Conservation (phyloP, 805 yeast species). For the Lachancea cidri region DNA sequence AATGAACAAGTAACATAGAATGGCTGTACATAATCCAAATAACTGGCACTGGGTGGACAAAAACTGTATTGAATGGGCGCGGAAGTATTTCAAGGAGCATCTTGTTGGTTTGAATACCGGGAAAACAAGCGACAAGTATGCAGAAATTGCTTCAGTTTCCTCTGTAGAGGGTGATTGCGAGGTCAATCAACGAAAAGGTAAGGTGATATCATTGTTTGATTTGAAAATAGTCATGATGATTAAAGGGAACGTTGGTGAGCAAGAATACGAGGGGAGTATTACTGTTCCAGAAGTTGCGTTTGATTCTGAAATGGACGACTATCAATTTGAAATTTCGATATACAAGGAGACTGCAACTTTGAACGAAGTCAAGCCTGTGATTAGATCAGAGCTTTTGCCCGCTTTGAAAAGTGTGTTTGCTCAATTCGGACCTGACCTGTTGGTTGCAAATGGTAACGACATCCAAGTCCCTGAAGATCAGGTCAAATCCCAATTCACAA, state of each 20-base stretch:
- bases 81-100: slow-evolving; percentile 61
- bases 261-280: slow-evolving; percentile 61
- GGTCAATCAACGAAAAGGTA: slow-evolving; percentile 95
- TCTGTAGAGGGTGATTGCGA: slow-evolving; percentile 91
- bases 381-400: slow-evolving; percentile 62
- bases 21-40: slow-evolving; percentile 96
- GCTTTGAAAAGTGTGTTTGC: slow-evolving; percentile 54
- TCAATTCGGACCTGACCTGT: slow-evolving; percentile 73
- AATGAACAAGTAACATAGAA: slow-evolving; percentile 26
- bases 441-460: slow-evolving; percentile 71
- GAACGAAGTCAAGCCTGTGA: slow-evolving; percentile 43
- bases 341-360: slow-evolving; percentile 49
- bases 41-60: slow-evolving; percentile 99
- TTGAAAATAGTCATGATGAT: slow-evolving; percentile 60
- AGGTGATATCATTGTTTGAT: slow-evolving; percentile 88
- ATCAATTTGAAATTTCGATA: slow-evolving; percentile 74
- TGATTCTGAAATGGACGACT: slow-evolving; percentile 81
- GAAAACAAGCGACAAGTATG: slow-evolving; percentile 25
- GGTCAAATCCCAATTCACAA: slow-evolving; percentile 52
- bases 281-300: slow-evolving; percentile 90
- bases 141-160: slow-evolving; percentile 33
- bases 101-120: slow-evolving; percentile 46
- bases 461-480: slow-evolving; percentile 76
- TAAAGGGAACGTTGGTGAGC: slow-evolving; percentile 40
- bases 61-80: slow-evolving; percentile 91